Evolutionary conservation across 2,329 filamentous ascomycete genomes (phyloP), one percentile per base, ranked within the genome.

Genomic region (Aspergillus novofumigatus): DNA sequence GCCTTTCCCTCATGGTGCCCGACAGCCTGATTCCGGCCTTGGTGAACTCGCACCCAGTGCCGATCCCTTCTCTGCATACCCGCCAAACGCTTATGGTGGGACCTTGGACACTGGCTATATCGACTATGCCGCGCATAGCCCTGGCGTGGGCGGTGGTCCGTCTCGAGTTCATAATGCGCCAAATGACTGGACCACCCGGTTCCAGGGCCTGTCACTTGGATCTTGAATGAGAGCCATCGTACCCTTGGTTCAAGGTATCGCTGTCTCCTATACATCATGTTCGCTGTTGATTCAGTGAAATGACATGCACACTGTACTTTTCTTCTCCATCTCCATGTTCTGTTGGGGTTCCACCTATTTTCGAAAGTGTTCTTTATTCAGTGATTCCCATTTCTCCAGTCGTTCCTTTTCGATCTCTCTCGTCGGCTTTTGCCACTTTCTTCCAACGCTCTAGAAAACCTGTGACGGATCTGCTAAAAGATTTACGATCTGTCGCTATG

Each of bases 201-300:
- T 91, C 70, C 88, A 91, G 70, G 84, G 88, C 9, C 76, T 92
- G 20, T 92, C 89, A 2, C 81, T 92, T 61, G 89, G 89, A 67
- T 83, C 84, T 62, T 79, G 62, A 72, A 47, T 17, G 17, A 25
- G 6, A 23, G 23, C 20, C 21, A 47, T 23, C 14, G 32, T 25
- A 20, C 11, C 11, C 23, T 47, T 47, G 44, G 14, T 10, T 11
- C 11, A 26, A 23, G 4, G 21, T 14, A 47, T 23, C 23, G 10
- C 21, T 47, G 11, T 47, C 23, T 14, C 23, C 23, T 26, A 23
- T 23, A 47, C 20, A 14, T 26, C 21, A 23, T 38, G 32, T 17
- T 38, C 44, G 23, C 44, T 6, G 44, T 47, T 47, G 44, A 47
- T 17, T 47, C 44, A n/a, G 44, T 17, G 42, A n/a, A 47, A 7